These are phyloP conservation scores for Fermentozyma sake DNA, from an alignment of 1,139 yeast genomes.

Conservation along the genomic window DNA sequence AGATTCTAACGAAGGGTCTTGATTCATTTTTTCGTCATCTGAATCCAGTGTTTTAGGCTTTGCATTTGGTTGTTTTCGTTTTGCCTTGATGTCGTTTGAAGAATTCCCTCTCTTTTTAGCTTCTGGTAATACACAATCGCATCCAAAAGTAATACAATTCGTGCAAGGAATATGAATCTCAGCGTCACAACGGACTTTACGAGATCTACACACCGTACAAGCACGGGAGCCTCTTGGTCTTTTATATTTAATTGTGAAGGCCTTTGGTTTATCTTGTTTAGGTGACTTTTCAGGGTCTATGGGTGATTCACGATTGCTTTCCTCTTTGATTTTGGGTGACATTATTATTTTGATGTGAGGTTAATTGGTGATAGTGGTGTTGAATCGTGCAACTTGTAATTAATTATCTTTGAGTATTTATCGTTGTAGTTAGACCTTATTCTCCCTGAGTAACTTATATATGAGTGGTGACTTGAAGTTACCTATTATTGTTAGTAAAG, in stretches of 20 bases:
- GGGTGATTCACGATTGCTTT: too few species aligned
- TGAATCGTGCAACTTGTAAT: too few species aligned
- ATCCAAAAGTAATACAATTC: conserved; percentile 71
- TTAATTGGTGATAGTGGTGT: too few species aligned
- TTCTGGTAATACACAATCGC: conserved; percentile 67
- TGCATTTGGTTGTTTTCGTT: too few species aligned
- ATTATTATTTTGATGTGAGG: too few species aligned
- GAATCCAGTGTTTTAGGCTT: conserved; percentile 9
- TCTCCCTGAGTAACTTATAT: too few species aligned
- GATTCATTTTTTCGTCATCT: conserved; percentile 3
- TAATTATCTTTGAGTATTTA: too few species aligned
- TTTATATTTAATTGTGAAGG: conserved; percentile 47
- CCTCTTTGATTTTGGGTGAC: conserved; percentile 1
- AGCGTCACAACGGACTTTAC: conserved; percentile 68
- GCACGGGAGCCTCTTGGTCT: conserved; percentile 52
- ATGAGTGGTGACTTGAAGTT: too few species aligned
- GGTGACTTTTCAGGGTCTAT: too few species aligned
- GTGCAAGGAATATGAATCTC: conserved; percentile 72
- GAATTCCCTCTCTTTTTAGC: conserved; percentile 42
- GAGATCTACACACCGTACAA: conserved; percentile 58
- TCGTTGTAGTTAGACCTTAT: too few species aligned
- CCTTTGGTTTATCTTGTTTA: conserved; percentile 40
- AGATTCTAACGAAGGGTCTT: conserved; percentile 3
- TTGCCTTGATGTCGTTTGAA: conserved; percentile 12
- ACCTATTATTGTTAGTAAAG: too few species aligned